phyloP scores from a whole-genome alignment of 352 stramenopile genomes.

The Phytophthora fragariaefolia region DNA sequence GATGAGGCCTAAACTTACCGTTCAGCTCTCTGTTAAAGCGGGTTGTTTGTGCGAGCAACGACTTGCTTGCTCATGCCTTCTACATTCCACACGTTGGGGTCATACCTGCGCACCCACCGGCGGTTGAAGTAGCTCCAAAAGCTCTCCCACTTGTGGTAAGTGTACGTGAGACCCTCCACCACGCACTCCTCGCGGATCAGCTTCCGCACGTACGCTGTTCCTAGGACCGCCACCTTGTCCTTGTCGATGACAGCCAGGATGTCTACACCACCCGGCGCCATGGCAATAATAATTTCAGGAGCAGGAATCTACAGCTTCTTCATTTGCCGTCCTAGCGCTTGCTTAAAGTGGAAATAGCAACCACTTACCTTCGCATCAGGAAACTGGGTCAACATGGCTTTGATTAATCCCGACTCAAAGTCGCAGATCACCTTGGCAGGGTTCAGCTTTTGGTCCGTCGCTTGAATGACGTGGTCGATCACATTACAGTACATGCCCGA shows the following conservation, averaged over 20 bases:
- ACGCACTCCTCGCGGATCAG: not conserved
- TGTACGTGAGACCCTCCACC: not conserved
- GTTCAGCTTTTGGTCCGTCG: not conserved
- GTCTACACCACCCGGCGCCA: not conserved
- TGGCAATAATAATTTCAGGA: not conserved
- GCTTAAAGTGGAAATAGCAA: not conserved
- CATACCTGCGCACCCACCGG: not conserved
- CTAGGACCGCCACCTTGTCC: not conserved
- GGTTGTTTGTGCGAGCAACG: not conserved
- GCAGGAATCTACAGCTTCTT: not conserved
- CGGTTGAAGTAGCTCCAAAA: not conserved
- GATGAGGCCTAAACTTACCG: not conserved
- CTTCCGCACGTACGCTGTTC: not conserved
- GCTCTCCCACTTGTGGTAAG: not conserved
- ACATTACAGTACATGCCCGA: not conserved
- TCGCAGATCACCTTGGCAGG: not conserved
- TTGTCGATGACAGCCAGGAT: not conserved
- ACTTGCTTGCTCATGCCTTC: not conserved
- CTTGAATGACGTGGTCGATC: not conserved
- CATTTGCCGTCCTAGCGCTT: not conserved
- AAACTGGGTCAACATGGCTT: not conserved
- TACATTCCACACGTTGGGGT: not conserved
- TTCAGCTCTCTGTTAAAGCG: not conserved
- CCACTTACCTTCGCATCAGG: not conserved
- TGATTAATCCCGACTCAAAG: not conserved